Evolutionary conservation across 2,329 filamentous ascomycete species (phyloP), one percentile per base, ranked within the genome.

Genomic region (Rhynchosporium secalis): DNA sequence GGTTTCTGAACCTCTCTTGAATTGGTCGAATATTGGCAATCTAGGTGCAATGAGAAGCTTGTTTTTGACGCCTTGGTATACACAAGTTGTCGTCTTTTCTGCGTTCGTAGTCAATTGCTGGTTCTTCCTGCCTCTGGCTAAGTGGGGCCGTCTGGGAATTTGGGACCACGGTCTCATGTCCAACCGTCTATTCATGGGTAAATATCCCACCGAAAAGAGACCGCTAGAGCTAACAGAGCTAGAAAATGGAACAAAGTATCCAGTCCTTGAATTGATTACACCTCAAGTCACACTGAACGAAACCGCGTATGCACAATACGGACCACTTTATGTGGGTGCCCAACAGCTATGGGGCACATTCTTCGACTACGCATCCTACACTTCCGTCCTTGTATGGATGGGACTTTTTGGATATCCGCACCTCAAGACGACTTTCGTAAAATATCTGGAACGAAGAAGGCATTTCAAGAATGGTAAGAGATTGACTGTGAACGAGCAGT

Each of bases 1-100:
- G 83, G 0, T 80, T 86, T 63, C 72, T 87, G 43, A 87, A 86
- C 62, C 74, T 86, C 1, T 81, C 80, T 74, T 87, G 20, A 81
- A 87, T 67, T 87, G 84, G 84, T 84, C 83, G 3, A 86, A 83
- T 64, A 80, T 87, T 57, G 79, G 80, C n/a, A 80, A 79, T 62
- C 62, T 72, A 31, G 66, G 65, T 36, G 61, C 67, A 31, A 77
- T 77, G 48, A 78, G 76, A 10, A 83, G 78, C 55, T 72, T 83
- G 58, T 81, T 86, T 65, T 75, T 84, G 40, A 82, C 81, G 3
- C 84, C 81, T 0, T 86, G 81, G 77, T 86, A 82, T 75, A 85
- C 83, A 0, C 83, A 85, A 40, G 80, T 84, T 20, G 76, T 85
- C 33, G 73, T 83, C 29, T 86, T 85, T 63, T 60, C 74, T 10